Conservation (phyloP, 305 asterid genomes). For the Coffea humblotiana region DNA sequence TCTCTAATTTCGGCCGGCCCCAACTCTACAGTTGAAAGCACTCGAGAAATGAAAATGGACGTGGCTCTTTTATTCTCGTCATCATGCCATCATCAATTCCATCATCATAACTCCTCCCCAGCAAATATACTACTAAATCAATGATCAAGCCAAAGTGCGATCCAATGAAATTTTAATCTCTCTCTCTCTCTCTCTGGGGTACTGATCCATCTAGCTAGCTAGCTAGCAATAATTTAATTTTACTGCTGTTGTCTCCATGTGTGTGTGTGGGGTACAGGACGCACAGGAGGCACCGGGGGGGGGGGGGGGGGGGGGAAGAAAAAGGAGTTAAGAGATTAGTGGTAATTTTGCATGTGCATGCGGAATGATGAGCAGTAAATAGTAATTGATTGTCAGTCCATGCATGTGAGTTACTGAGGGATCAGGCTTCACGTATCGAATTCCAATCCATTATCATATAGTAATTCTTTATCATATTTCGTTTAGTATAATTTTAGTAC, state of each 20-base stretch:
- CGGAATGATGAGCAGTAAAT: constrained; percentile 24
- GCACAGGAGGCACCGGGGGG: too few relatives aligned
- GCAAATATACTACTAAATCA: constrained; percentile 25
- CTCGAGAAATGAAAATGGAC: constrained; percentile 5
- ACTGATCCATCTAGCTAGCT: too few relatives aligned
- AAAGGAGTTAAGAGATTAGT: neutral
- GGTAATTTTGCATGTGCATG: constrained; percentile 34
- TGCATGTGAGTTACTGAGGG: constrained; percentile 28
- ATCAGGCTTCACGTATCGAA: neutral
- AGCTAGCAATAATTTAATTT: neutral
- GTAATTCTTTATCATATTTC: too few relatives aligned
- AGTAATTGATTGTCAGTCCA: constrained; percentile 26
- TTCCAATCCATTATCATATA: too few relatives aligned
- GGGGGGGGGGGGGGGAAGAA: too few relatives aligned
- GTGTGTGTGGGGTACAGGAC: neutral
- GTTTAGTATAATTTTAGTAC: too few relatives aligned
- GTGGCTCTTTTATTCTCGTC: constrained; percentile 45
- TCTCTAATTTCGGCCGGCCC: neutral
- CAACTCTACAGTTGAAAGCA: constrained; percentile 31
- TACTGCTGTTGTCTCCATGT: neutral
- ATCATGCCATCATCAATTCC: constrained; percentile 67
- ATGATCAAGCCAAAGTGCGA: constrained; percentile 33
- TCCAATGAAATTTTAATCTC: constrained; percentile 18
- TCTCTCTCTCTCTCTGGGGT: neutral
- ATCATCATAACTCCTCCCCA: constrained; percentile 39